Evolutionary conservation across 2,329 filamentous ascomycete species (phyloP), one percentile per base, ranked within the genome.

Genomic region (Knufia fluminis): DNA sequence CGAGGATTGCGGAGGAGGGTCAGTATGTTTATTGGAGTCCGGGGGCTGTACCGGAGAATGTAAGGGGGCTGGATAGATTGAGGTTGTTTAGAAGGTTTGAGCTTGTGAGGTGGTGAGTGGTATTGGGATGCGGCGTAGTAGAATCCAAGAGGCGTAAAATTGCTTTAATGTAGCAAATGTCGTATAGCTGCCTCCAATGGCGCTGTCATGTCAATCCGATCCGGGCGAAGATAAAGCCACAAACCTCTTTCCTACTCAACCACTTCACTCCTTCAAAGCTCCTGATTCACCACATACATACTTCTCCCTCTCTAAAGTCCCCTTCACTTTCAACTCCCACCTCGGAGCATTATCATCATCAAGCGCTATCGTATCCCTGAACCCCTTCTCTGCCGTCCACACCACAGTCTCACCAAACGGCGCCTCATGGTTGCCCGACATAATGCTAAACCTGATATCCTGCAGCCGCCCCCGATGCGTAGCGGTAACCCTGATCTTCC

Each of bases 71-170:
- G n/a, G 33, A 46, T 22, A 14, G 33, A n/a, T 26, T 46, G 44
- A 38, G 32, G 44, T 17, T 38, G 19, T 46, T 23, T 22, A 20
- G 32, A 9, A 6, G 44, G 28, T 46, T 46, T 26, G 44, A 46
- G 32, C 32, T 46, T 19, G 44, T 46, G 44, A 46, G 44, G 44
- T 46, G 44, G 33, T 46, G 24, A 28, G n/a, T n/a, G n/a, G n/a
- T n/a, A n/a, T n/a, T n/a, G n/a, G n/a, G n/a, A n/a, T n/a, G n/a
- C n/a, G n/a, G n/a, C n/a, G n/a, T n/a, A n/a, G n/a, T n/a, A n/a
- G n/a, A n/a, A n/a, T n/a, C n/a, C n/a, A n/a, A n/a, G n/a, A n/a
- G n/a, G n/a, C n/a, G n/a, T n/a, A n/a, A n/a, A n/a, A n/a, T n/a
- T n/a, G n/a, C n/a, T n/a, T n/a, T n/a, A n/a, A n/a, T n/a, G n/a